A percentile compares a stretch with the other conserved stretches of the same genome.
These are phyloP conservation scores for Penicillium atrosanguineum DNA, from an alignment of 495 filamentous ascomycete genomes.

Conservation along the genomic window DNA sequence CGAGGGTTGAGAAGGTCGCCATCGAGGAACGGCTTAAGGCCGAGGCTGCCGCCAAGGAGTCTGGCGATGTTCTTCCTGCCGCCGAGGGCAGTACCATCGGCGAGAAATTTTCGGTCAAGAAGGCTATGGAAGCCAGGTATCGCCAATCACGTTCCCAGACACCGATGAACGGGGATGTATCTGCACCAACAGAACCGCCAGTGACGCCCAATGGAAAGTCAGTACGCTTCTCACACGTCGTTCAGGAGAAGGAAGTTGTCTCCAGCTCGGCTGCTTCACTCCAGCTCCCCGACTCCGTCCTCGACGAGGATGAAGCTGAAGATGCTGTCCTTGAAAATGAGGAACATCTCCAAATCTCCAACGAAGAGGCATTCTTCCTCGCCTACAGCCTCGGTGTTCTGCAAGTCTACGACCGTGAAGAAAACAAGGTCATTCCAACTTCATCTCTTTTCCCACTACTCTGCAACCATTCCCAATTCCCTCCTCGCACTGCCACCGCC, in stretches of 20 bases:
- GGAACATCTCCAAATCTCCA: constrained; percentile 87
- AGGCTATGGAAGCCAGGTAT: constrained; percentile 37
- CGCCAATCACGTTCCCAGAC: constrained; percentile 26
- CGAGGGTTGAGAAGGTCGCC: constrained; percentile 75
- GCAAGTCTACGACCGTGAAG: constrained; percentile 56
- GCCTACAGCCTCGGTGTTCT: constrained; percentile 79
- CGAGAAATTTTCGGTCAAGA: constrained; percentile 43
- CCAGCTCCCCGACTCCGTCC: constrained; percentile 1
- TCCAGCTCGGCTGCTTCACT: constrained; percentile 41
- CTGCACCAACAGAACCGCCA: constrained; percentile 2
- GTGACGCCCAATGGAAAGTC: constrained; percentile 48
- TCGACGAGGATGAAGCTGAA: constrained; percentile 30
- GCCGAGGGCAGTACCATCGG: constrained; percentile 11
- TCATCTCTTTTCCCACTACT: constrained; percentile 60
- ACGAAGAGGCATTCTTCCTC: constrained; percentile 92
- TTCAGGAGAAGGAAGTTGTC: constrained; percentile 55
- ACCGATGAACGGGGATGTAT: constrained; percentile 14
- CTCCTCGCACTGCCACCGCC: constrained; percentile 41
- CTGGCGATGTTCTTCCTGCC: constrained; percentile 13
- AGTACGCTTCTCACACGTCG: constrained; percentile 61
- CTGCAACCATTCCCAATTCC: constrained; percentile 66
- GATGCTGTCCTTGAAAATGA: constrained; percentile 58
- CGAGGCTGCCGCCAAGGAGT: constrained; percentile 51
- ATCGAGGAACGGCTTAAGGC: constrained; percentile 68
- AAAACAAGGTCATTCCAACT: constrained; percentile 36